Evolutionary conservation across 768 basidiomycete genomes (phyloP).

Genomic region (Kwoniella bestiolae): DNA sequence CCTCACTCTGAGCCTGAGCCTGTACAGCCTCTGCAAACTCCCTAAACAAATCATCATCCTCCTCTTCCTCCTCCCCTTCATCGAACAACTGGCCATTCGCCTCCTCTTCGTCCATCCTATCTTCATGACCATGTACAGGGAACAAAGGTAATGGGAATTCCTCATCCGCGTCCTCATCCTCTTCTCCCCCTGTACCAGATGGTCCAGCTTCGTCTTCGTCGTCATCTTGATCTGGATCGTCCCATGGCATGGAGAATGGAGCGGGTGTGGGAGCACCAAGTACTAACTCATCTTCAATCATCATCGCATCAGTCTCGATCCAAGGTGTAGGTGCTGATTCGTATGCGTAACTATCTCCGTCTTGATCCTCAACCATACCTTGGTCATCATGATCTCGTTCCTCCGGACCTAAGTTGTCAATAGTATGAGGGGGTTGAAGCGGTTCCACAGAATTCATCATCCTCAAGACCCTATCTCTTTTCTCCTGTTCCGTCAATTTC

Average conservation of each 20-base stretch:
- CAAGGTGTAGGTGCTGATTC: not conserved
- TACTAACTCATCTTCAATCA: conserved; percentile 10
- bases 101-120: not conserved
- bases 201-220: conserved; percentile 2
- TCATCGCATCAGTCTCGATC: conserved; percentile 3
- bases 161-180: not conserved
- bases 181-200: not conserved
- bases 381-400: not conserved
- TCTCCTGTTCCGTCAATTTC: conserved; percentile 9
- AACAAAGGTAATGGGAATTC: not conserved
- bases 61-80: not conserved
- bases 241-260: conserved; percentile 2
- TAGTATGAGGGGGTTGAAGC: too few species aligned
- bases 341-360: conserved; percentile 1
- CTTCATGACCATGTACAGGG: not conserved
- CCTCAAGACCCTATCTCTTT: not conserved
- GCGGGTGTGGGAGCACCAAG: conserved; percentile 6
- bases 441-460: not conserved
- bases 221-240: conserved; percentile 1
- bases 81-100: not conserved
- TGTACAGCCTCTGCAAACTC: not conserved
- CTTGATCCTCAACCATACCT: too few species aligned
- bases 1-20: not conserved
- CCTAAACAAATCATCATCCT: not conserved
- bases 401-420: too few species aligned